Evolutionary conservation across 306 rosid genomes (phyloP).

Genomic region (Lupinus albus): DNA sequence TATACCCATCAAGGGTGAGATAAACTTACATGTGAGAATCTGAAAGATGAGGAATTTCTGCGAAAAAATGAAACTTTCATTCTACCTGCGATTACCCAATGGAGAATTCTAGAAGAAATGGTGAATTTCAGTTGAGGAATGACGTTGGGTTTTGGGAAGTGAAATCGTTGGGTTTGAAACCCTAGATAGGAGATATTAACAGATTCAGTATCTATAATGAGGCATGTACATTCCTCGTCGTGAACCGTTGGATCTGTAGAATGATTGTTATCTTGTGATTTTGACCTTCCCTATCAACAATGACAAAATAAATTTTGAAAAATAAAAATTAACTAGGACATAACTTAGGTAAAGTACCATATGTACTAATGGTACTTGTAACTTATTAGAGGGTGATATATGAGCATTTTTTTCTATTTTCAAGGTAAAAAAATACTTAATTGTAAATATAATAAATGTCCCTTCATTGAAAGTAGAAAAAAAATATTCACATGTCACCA

Average conservation of each 20-base stretch:
- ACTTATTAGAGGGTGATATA: too few species aligned
- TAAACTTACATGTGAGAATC: conserved; percentile 38
- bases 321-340: too few species aligned
- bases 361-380: too few species aligned
- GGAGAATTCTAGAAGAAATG: conserved; percentile 31
- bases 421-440: too few species aligned
- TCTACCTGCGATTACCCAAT: not conserved
- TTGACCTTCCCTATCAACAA: conserved; percentile 19
- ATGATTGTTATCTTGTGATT: not conserved
- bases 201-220: conserved; percentile 19
- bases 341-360: too few species aligned
- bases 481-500: too few species aligned
- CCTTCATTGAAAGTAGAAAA: too few species aligned
- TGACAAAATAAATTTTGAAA: not conserved
- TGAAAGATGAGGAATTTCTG: conserved; percentile 6
- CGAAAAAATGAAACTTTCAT: not conserved
- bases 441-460: too few species aligned
- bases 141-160: conserved; percentile 14
- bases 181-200: conserved; percentile 47
- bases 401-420: too few species aligned
- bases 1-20: not conserved
- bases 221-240: not conserved
- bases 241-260: conserved; percentile 40
- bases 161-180: conserved; percentile 40
- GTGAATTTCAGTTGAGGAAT: not conserved